Percentiles rank a stretch among this genome's conserved stretches.
phyloP scores from a whole-genome alignment of 2,329 filamentous ascomycete genomes.

The Dactylonectria estremocensis region DNA sequence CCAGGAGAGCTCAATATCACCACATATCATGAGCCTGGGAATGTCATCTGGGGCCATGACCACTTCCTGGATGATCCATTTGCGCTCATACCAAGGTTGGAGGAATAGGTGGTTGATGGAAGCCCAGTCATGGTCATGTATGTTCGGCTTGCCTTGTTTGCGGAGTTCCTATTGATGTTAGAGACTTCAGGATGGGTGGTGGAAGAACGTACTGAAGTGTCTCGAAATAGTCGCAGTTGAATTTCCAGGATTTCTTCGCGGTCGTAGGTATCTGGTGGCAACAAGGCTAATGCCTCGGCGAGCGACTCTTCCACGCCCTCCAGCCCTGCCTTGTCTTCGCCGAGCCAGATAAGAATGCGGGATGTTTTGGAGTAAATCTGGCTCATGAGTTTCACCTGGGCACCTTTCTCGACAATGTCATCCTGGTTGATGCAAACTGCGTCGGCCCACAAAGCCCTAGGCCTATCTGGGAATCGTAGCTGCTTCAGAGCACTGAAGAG shows the following conservation, averaged over 20 bases:
- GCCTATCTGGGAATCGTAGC: background rate
- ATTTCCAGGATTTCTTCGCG: background rate
- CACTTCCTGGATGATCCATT: constrained; percentile 24
- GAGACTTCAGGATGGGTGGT: too few species aligned
- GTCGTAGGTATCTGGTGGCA: constrained; percentile 7
- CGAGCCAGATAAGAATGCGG: constrained; percentile 26
- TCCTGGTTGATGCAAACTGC: constrained; percentile 30
- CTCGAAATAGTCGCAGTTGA: background rate
- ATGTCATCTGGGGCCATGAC: background rate
- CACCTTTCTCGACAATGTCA: constrained; percentile 18
- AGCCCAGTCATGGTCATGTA: constrained; percentile 11
- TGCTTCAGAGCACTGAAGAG: constrained; percentile 19
- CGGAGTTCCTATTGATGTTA: background rate
- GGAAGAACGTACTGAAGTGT: constrained; percentile 4
- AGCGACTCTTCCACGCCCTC: background rate
- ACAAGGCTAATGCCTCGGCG: background rate
- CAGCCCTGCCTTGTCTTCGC: constrained; percentile 8
- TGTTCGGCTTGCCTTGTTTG: constrained; percentile 9
- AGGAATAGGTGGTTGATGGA: constrained; percentile 9
- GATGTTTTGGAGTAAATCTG: constrained; percentile 23
- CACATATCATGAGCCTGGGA: constrained; percentile 11
- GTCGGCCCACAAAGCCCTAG: constrained; percentile 23
- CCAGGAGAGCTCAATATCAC: constrained; percentile 15
- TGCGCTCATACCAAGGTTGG: constrained; percentile 18
- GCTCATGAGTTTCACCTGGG: constrained; percentile 26